Conservation (phyloP, 441 rosid genomes). For the Hura crepitans region DNA sequence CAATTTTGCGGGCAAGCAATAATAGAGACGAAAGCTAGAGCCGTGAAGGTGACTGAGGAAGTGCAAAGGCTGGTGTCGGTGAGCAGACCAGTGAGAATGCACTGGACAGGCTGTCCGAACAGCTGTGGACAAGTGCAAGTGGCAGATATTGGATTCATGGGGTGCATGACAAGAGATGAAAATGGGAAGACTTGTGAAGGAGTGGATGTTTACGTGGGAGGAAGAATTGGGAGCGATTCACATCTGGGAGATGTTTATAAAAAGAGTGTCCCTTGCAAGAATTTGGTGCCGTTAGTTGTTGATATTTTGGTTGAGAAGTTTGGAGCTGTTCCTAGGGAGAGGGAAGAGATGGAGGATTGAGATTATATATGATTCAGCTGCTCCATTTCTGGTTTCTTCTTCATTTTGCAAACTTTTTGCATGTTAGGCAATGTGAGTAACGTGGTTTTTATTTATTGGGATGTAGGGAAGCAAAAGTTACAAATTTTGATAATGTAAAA, state of each 20-base stretch:
- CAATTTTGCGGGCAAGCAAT: constrained; percentile 93
- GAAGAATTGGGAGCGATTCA: constrained; percentile 79
- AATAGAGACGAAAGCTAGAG: constrained; percentile 87
- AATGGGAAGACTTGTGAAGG: constrained; percentile 71
- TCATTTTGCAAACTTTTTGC: no score
- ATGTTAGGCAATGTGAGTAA: no score
- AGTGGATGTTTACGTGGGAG: constrained; percentile 76
- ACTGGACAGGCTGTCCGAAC: constrained; percentile 97
- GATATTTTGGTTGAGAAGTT: constrained; percentile 67
- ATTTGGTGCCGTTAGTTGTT: constrained; percentile 72
- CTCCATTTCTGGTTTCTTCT: no score
- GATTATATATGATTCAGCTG: constrained; percentile 14
- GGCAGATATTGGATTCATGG: constrained; percentile 95
- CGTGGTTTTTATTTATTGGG: no score
- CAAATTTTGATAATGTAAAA: no score
- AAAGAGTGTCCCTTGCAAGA: constrained; percentile 79
- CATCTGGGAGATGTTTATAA: constrained; percentile 70
- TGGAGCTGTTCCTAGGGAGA: constrained; percentile 78
- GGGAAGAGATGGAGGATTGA: constrained; percentile 76
- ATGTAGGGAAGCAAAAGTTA: no score
- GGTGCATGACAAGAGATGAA: constrained; percentile 81
- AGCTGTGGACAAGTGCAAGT: constrained; percentile 90
- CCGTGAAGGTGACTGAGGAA: constrained; percentile 79
- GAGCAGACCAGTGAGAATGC: constrained; percentile 65
- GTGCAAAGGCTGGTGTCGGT: constrained; percentile 69